These are phyloP conservation scores for Mallotus nudiflorus DNA, from an alignment of 345 rosid genomes.

Conservation along the genomic window DNA sequence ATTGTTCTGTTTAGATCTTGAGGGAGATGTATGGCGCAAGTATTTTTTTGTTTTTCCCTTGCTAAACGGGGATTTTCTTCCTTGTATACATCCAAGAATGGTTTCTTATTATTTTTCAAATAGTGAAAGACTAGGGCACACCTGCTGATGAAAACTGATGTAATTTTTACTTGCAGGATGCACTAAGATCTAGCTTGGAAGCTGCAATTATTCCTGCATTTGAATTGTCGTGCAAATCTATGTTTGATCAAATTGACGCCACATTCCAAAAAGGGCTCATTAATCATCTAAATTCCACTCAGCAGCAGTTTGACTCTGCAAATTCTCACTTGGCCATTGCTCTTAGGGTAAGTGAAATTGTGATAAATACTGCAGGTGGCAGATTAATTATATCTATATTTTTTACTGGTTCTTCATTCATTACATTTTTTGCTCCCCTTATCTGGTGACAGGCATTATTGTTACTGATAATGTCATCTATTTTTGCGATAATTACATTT, in stretches of 20 bases:
- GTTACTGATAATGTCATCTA: neutral
- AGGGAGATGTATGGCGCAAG: neutral
- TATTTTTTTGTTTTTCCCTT: slow-evolving; percentile 4
- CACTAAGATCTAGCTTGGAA: slow-evolving; percentile 59
- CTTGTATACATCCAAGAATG: neutral
- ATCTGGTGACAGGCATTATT: neutral
- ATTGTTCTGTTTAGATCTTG: neutral
- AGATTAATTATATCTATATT: neutral
- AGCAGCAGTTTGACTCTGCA: slow-evolving; percentile 63
- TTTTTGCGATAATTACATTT: neutral
- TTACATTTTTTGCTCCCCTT: neutral
- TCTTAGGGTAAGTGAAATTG: slow-evolving; percentile 52
- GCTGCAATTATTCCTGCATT: slow-evolving; percentile 81
- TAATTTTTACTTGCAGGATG: slow-evolving; percentile 46
- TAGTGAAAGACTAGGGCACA: neutral
- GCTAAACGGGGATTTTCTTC: neutral
- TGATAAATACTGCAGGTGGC: neutral
- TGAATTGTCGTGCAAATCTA: slow-evolving; percentile 79
- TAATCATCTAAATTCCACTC: slow-evolving; percentile 66
- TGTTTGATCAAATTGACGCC: slow-evolving; percentile 91
- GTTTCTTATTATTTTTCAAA: neutral
- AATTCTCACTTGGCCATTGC: slow-evolving; percentile 67
- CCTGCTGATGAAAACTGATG: slow-evolving; percentile 8
- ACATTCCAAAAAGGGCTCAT: slow-evolving; percentile 77
- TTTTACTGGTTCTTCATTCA: no score